Base-by-base conservation (phyloP, 192 early-diverging fungal species). In the Gryganskiella cystojenkinii region DNA sequence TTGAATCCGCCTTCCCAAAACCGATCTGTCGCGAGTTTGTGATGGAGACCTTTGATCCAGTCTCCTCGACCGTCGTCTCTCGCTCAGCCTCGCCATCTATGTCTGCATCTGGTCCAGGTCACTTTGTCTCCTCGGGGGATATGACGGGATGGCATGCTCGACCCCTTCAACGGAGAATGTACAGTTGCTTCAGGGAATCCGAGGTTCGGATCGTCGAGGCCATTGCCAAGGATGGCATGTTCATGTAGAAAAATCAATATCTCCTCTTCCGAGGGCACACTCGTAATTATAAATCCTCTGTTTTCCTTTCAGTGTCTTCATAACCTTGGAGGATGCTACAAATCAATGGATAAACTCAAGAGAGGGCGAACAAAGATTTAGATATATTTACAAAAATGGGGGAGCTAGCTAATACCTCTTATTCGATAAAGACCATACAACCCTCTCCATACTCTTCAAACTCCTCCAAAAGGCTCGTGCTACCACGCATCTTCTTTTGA, bases 1-100 rank as follows among this genome's bases (percentile, higher is more conserved):
- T 55, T 63, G 81, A 85, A 20, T 60, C 67, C 25, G 49, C 62
- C 7, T 80, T 90, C 51, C 70, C 82, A 31, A 70, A 75, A 28
- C 89, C 91, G 7, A 73, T 42, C 11, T 81, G 59, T 25, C 84
- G 83, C 28, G 90, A 92, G 66, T 89, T 84, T 73, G 76, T 90
- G 8, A 67, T 86, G 53, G 81, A 85, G 37, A 76, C 68, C 8
- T 76, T 76, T 44, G 73, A 76, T n/a, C 73, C 73, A 11, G 44
- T 43, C 11, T 59, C 67, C 1, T 24, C 33, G 11, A n/a, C n/a
- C n/a, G n/a, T n/a, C n/a, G n/a, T n/a, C n/a, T n/a, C n/a, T n/a
- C n/a, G n/a, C n/a, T n/a, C n/a, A n/a, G 37, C 37, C 37, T 43
- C 63, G 3, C 35, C 55, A 3, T 35, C 55, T 0, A 35, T 33